Evolutionary conservation across 768 basidiomycete genomes (phyloP).

Genomic region (Neoboletus subvelutipes): DNA sequence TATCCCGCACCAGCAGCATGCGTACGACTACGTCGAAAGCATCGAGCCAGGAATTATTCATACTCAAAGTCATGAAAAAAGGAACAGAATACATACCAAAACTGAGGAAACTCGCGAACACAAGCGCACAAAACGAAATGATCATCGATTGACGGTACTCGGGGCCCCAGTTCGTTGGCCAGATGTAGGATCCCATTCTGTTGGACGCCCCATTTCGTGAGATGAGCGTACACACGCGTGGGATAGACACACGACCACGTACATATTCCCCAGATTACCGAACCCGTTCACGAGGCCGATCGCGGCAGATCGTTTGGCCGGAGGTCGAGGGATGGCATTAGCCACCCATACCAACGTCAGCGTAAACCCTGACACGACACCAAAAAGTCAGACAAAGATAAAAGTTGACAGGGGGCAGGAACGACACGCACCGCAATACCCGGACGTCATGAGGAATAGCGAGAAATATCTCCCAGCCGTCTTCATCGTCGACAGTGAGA

Average conservation of each 20-base stretch:
- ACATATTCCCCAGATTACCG: slow-evolving; percentile 61
- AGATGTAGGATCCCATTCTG: slow-evolving; percentile 62
- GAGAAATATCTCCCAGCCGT: slow-evolving; percentile 58
- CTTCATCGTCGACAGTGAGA: slow-evolving; percentile 52
- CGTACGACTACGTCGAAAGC: slow-evolving; percentile 37
- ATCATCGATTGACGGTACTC: slow-evolving; percentile 62
- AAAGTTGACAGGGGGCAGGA: neutral
- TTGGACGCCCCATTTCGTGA: neutral
- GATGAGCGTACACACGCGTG: neutral
- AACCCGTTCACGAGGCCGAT: slow-evolving; percentile 63
- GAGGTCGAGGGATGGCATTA: slow-evolving; percentile 59
- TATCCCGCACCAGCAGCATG: slow-evolving; percentile 44
- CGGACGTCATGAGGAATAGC: slow-evolving; percentile 62
- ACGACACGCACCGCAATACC: slow-evolving; percentile 42
- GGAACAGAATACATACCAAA: slow-evolving; percentile 31
- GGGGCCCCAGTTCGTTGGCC: slow-evolving; percentile 61
- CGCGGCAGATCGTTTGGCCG: slow-evolving; percentile 51
- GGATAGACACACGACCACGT: slow-evolving; percentile 19
- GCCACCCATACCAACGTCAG: slow-evolving; percentile 61
- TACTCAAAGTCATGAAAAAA: neutral
- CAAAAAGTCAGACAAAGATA: neutral
- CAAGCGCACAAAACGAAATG: slow-evolving; percentile 44
- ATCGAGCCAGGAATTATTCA: neutral
- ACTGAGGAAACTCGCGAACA: slow-evolving; percentile 33
- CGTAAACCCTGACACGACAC: slow-evolving; percentile 33